phyloP scores from a whole-genome alignment of 192 early-diverging fungal species.

The Backusella parvicylindrica region DNA sequence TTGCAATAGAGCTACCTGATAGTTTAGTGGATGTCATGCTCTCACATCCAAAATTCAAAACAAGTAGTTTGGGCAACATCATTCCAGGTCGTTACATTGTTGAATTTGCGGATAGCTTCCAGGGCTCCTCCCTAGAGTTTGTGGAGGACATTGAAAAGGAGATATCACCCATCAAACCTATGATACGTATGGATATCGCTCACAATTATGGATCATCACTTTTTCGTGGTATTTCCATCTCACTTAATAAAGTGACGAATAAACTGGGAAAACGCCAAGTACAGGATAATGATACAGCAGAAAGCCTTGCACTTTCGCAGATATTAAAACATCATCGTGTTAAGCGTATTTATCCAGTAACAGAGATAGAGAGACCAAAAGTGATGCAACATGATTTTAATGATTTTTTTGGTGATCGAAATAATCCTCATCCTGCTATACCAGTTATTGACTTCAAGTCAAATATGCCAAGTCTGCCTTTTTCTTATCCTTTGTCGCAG shows the following conservation, averaged over 20 bases:
- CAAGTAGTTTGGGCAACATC: not conserved
- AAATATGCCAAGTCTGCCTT: slow-evolving; percentile 1
- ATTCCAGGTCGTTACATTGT: slow-evolving; percentile 23
- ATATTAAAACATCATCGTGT: slow-evolving; percentile 8
- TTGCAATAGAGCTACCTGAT: not conserved
- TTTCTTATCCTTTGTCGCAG: slow-evolving; percentile 47
- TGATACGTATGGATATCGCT: not conserved
- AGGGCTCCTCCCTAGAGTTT: slow-evolving; percentile 5
- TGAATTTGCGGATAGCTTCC: slow-evolving; percentile 14
- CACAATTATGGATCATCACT: slow-evolving; percentile 15
- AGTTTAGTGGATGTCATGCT: not conserved
- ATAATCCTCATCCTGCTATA: not conserved
- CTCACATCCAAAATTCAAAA: slow-evolving; percentile 1
- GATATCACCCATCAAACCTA: not conserved
- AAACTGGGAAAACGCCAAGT: not conserved
- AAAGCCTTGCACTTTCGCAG: not conserved
- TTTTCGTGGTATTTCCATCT: slow-evolving; percentile 15
- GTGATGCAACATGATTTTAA: not conserved
- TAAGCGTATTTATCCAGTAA: slow-evolving; percentile 9
- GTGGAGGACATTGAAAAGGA: not conserved
- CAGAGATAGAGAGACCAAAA: slow-evolving; percentile 1
- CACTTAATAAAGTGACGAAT: not conserved
- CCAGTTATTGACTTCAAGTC: not conserved
- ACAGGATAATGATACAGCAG: not conserved
- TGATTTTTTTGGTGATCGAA: not conserved